phyloP scores from a whole-genome alignment of 495 filamentous ascomycete species.

The Neurospora sp. region DNA sequence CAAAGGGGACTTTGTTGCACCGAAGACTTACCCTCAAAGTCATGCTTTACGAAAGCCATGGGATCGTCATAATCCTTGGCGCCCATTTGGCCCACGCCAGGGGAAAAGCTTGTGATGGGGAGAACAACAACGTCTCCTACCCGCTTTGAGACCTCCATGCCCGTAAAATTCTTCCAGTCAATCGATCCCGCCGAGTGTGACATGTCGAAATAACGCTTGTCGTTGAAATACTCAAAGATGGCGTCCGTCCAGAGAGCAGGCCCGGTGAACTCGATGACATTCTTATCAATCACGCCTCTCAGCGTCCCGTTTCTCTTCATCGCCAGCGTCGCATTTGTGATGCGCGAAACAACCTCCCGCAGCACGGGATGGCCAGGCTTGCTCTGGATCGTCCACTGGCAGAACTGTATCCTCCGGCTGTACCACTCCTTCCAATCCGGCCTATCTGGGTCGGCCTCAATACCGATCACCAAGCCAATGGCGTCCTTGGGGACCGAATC shows the following conservation, averaged over 20 bases:
- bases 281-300: slow-evolving; percentile 54
- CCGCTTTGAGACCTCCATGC: slow-evolving; percentile 70
- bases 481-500: slow-evolving; percentile 60
- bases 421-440: slow-evolving; percentile 94
- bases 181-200: slow-evolving; percentile 58
- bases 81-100: slow-evolving; percentile 87
- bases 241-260: slow-evolving; percentile 92
- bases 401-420: slow-evolving; percentile 91
- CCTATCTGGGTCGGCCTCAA: slow-evolving; percentile 92
- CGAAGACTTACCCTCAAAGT: slow-evolving; percentile 69
- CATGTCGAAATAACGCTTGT: slow-evolving; percentile 82
- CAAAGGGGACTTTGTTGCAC: background rate
- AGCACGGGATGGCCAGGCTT: slow-evolving; percentile 93
- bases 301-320: slow-evolving; percentile 64
- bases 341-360: slow-evolving; percentile 73
- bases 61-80: slow-evolving; percentile 85
- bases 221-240: slow-evolving; percentile 88
- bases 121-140: slow-evolving; percentile 90
- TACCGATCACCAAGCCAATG: slow-evolving; percentile 81
- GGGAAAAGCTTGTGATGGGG: slow-evolving; percentile 95
- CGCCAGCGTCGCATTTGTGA: slow-evolving; percentile 71
- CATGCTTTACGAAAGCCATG: slow-evolving; percentile 96
- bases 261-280: slow-evolving; percentile 92
- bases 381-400: slow-evolving; percentile 96
- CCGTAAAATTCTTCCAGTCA: slow-evolving; percentile 80